Percentiles rank a stretch among this genome's conserved stretches.
Evolutionary conservation across 352 stramenopile species (phyloP).

Genomic region (Pythium periplocum): DNA sequence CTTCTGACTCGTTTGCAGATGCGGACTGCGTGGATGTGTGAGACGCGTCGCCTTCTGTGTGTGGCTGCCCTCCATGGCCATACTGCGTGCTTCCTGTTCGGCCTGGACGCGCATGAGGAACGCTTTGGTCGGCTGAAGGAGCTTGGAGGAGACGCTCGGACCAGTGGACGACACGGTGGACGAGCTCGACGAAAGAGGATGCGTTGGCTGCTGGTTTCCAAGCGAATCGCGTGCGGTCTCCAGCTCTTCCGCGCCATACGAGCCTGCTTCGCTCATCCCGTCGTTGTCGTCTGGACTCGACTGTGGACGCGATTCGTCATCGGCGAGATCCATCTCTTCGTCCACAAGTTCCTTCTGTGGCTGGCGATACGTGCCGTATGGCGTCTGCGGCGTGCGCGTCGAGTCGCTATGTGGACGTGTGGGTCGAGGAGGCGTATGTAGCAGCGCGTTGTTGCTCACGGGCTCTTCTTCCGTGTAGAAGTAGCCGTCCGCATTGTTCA

Average conservation of each 20-base stretch:
- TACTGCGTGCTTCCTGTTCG: slow-evolving; percentile 51
- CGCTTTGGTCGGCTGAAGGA: slow-evolving; percentile 67
- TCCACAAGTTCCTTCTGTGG: slow-evolving; percentile 18
- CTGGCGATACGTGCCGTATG: slow-evolving; percentile 16
- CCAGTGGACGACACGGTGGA: slow-evolving; percentile 3
- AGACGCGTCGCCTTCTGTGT: slow-evolving; percentile 37
- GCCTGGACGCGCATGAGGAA: slow-evolving; percentile 53
- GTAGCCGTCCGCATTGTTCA: slow-evolving; percentile 85
- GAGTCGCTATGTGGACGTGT: not conserved
- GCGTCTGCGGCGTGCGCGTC: slow-evolving; percentile 14
- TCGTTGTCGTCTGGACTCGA: slow-evolving; percentile 26
- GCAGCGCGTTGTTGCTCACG: not conserved
- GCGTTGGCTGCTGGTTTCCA: slow-evolving; percentile 2
- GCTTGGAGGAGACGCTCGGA: slow-evolving; percentile 27
- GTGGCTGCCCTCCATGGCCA: slow-evolving; percentile 22
- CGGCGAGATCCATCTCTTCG: slow-evolving; percentile 16
- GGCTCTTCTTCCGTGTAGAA: slow-evolving; percentile 28
- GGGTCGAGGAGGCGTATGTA: slow-evolving; percentile 2
- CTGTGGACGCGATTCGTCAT: slow-evolving; percentile 4
- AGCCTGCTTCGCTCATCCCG: slow-evolving; percentile 38
- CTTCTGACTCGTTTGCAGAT: slow-evolving; percentile 37
- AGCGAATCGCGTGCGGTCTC: slow-evolving; percentile 22
- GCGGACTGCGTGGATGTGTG: slow-evolving; percentile 48
- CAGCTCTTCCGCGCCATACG: slow-evolving; percentile 31
- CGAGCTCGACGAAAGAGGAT: slow-evolving; percentile 5